A percentile compares a stretch with the other conserved stretches of the same genome.
Conservation (phyloP, 2,329 filamentous ascomycete species). For the Colletotrichum chrysophilum region DNA sequence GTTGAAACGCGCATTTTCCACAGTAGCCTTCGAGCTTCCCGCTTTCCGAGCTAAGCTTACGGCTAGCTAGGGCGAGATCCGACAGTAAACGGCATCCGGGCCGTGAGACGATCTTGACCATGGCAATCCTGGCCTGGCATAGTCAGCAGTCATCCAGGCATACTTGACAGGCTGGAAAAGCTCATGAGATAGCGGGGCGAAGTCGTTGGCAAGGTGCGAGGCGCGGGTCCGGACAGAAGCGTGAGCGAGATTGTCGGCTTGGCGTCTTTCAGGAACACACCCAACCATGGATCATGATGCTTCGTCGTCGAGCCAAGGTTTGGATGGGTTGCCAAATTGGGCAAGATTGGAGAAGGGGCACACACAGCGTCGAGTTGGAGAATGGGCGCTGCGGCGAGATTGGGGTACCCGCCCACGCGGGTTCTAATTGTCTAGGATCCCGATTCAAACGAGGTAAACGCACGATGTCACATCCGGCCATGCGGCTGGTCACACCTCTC, state of each 20-base stretch:
- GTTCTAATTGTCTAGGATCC: not conserved
- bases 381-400: not conserved
- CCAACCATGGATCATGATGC: constrained; percentile 1
- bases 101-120: constrained; percentile 6
- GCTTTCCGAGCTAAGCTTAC: not conserved
- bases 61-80: not conserved
- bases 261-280: not conserved
- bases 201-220: not conserved
- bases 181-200: not conserved
- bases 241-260: not conserved
- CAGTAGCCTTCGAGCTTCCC: not conserved
- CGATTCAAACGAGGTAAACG: not conserved
- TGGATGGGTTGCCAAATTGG: not conserved
- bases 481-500: constrained; percentile 11
- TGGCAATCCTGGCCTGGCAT: not conserved
- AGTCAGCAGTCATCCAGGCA: not conserved
- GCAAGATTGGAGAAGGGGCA: constrained; percentile 4
- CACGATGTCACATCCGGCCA: constrained; percentile 13
- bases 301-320: constrained; percentile 19
- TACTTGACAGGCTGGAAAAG: not conserved
- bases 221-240: too few relatives aligned
- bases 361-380: not conserved
- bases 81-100: constrained; percentile 13
- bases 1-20: not conserved
- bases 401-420: not conserved